phyloP scores from a whole-genome alignment of 805 yeast genomes.

The Naumovozyma baii region DNA sequence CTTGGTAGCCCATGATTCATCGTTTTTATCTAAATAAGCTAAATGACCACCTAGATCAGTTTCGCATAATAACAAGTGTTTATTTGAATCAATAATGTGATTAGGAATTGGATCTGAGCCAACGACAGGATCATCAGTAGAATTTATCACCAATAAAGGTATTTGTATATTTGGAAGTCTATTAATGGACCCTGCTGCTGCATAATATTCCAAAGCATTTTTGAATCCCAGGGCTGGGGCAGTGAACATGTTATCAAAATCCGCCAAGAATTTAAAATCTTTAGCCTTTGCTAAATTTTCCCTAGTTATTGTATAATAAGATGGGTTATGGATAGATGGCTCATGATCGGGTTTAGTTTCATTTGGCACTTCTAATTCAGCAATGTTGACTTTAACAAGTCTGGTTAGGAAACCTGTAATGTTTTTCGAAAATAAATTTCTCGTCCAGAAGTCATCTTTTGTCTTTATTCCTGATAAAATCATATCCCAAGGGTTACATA shows the following conservation, averaged over 20 bases:
- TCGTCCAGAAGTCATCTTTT: conserved; percentile 32
- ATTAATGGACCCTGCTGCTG: conserved; percentile 54
- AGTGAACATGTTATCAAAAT: conserved; percentile 56
- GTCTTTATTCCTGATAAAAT: conserved; percentile 42
- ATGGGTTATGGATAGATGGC: conserved; percentile 14
- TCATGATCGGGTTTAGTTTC: conserved; percentile 9
- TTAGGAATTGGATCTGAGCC: conserved; percentile 44
- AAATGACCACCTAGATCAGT: conserved; percentile 71
- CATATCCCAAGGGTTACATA: conserved; percentile 71
- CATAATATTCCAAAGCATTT: conserved; percentile 51
- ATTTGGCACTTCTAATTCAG: conserved; percentile 17
- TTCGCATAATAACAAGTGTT: conserved; percentile 46
- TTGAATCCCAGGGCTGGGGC: conserved; percentile 53
- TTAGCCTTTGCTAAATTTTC: conserved; percentile 31
- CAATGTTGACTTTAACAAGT: conserved; percentile 37
- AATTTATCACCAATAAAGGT: conserved; percentile 50
- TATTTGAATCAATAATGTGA: conserved; percentile 42
- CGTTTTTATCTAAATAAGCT: conserved; percentile 38
- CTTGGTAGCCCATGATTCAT: conserved; percentile 41
- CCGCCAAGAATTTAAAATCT: conserved; percentile 35
- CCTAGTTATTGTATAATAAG: conserved; percentile 21
- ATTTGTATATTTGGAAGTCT: conserved; percentile 48
- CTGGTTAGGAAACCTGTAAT: conserved; percentile 35
- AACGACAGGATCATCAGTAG: conserved; percentile 53
- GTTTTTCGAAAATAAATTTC: conserved; percentile 34